Evolutionary conservation across 2,329 filamentous ascomycete genomes (phyloP), one percentile per base, ranked within the genome.

Genomic region (Pseudocercospora crystallina): DNA sequence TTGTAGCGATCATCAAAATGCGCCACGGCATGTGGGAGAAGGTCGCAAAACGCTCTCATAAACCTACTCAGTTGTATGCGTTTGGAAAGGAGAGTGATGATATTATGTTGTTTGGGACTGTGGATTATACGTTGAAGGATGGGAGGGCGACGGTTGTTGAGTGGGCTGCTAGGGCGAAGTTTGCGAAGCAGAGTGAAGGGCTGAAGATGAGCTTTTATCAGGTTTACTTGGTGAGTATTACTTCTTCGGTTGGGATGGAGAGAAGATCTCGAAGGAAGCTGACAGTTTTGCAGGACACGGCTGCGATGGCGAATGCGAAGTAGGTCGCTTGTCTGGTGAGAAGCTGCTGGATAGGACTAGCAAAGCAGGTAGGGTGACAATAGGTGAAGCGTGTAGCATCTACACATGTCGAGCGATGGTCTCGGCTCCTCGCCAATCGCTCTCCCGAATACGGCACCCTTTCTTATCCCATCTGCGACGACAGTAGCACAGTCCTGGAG

Each of bases 201-300:
- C 77, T 82, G 62, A 80, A 73, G 66, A 72, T 80, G 70, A 67
- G 71, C 29, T 77, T 75, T 55, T 81, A 81, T 63, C 77, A 80
- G 62, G 77, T 81, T 5, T 81, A 80, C 60, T 53, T 80, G 58
- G 77, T 79, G 54, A 69, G 75, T 69, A n/a, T 31, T 45, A 15
- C 26, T 29, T 41, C 39, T 8, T 26, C 15, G n/a, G 29, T 51
- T 5, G 26, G 35, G 15, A n/a, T 49, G 33, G 15, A 37, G 33
- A 39, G 12, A 12, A 11, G 12, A 26, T 20, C 15, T 47, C 29
- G 8, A 4, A 15, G 33, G 42, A 14, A 17, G 17, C 33, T 45
- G 32, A 54, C 30, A 5, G 31, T 5, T 12, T 7, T 12, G n/a
- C 30, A 63, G 60, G 61, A 63, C 33, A 59, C 61, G 33, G 61